A percentile compares a stretch with the other conserved stretches of the same genome.
Evolutionary conservation across 228 moss, liverwort and hornwort genomes (phyloP).

Genomic region (Sphagnum fallax): DNA sequence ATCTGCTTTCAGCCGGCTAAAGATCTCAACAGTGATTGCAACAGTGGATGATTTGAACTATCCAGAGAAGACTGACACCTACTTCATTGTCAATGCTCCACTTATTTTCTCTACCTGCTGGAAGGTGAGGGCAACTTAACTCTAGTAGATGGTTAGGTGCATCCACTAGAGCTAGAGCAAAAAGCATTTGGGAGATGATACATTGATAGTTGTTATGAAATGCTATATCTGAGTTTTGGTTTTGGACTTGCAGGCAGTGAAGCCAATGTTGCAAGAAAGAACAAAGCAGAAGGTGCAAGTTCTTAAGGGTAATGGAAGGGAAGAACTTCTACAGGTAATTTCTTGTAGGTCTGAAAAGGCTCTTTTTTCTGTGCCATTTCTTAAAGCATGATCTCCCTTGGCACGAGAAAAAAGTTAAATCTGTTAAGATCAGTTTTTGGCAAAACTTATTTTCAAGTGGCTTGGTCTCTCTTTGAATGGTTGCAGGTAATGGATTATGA

Average conservation of each 20-base stretch:
- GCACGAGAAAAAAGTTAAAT: too few species aligned
- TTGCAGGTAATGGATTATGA: conserved; percentile 72
- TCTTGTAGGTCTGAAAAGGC: too few species aligned
- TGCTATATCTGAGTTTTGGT: not conserved
- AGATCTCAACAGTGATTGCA: conserved; percentile 43
- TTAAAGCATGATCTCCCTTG: too few species aligned
- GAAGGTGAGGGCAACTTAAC: conserved; percentile 49
- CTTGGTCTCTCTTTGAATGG: not conserved
- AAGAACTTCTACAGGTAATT: conserved; percentile 82
- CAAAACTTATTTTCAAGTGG: too few species aligned
- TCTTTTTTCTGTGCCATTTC: too few species aligned
- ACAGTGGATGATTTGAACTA: conserved; percentile 98
- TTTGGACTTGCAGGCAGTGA: conserved; percentile 63
- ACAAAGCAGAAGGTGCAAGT: conserved; percentile 95
- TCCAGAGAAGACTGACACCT: conserved; percentile 96
- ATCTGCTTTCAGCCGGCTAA: conserved; percentile 82
- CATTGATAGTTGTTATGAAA: too few species aligned
- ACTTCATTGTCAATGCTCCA: conserved; percentile 96
- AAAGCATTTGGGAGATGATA: too few species aligned
- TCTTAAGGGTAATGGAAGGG: conserved; percentile 78
- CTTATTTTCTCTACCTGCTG: conserved; percentile 93
- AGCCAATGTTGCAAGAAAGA: conserved; percentile 89
- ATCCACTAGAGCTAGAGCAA: too few species aligned
- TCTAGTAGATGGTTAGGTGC: too few species aligned
- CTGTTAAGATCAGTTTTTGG: too few species aligned